phyloP scores from a whole-genome alignment of 108 stramenopile species.

The Schizochytrium sp. region DNA sequence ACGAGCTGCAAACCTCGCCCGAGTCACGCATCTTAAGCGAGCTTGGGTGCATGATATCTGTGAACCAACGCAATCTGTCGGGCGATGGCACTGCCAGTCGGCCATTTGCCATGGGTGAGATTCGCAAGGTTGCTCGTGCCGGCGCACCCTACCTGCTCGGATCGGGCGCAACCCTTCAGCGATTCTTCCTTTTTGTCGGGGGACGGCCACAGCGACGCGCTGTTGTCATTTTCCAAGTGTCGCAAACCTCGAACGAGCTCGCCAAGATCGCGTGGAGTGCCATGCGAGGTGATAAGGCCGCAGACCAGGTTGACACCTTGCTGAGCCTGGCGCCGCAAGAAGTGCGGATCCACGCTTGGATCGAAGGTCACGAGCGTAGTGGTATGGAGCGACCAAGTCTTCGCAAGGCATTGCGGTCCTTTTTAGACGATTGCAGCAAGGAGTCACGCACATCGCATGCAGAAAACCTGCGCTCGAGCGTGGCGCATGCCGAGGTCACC shows the following conservation, averaged over 20 bases:
- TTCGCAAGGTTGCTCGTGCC: neutral
- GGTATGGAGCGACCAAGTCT: neutral
- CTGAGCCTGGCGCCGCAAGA: neutral
- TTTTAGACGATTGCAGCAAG: neutral
- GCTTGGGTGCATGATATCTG: conserved; percentile 70
- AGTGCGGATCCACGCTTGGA: neutral
- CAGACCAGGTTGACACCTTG: neutral
- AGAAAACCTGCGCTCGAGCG: neutral
- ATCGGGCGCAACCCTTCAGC: neutral
- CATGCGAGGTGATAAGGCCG: neutral
- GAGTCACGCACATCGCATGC: neutral
- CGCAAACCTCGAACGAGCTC: neutral
- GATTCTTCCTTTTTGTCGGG: neutral
- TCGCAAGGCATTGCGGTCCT: neutral
- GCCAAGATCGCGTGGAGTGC: neutral
- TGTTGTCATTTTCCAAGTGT: neutral
- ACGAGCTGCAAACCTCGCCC: conserved; percentile 72
- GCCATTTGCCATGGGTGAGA: neutral
- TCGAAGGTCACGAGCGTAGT: neutral
- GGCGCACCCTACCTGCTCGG: neutral
- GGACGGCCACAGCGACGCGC: neutral
- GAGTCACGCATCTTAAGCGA: conserved; percentile 63
- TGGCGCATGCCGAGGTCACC: neutral
- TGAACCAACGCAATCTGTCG: neutral
- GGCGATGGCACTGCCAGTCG: neutral